Evolutionary conservation across 129 eudicot species (phyloP).

Genomic region (Centaurea solstitialis): DNA sequence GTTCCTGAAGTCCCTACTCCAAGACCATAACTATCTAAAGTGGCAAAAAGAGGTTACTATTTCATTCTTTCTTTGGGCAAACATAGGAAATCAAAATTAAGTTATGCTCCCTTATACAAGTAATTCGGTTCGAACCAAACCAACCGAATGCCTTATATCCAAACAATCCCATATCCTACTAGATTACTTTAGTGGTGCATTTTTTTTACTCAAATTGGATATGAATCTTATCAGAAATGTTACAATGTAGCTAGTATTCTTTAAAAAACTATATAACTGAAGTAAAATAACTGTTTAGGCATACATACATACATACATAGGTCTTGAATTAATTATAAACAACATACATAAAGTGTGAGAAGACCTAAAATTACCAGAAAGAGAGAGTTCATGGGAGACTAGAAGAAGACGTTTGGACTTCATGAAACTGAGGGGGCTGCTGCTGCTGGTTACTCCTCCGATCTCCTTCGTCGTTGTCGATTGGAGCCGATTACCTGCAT

Average conservation of each 20-base stretch:
- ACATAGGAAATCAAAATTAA: background rate
- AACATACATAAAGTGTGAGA: background rate
- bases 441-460: slow-evolving; percentile 28
- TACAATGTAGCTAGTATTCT: background rate
- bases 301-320: too few species aligned
- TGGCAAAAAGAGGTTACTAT: background rate
- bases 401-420: slow-evolving; percentile 87
- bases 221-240: background rate
- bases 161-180: background rate
- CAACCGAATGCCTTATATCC: background rate
- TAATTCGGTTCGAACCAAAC: background rate
- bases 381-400: slow-evolving; percentile 97
- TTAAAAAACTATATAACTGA: background rate
- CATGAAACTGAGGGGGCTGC: slow-evolving; percentile 79
- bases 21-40: background rate
- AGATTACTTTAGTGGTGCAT: background rate
- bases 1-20: background rate
- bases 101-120: background rate
- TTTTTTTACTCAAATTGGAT: background rate
- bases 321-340: background rate
- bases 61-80: background rate
- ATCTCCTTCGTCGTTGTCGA: slow-evolving; percentile 20
- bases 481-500: slow-evolving; percentile 11
- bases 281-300: background rate
- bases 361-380: slow-evolving; percentile 72